These are phyloP conservation scores for Cryphonectria radicalis DNA, from an alignment of 2,329 filamentous ascomycete genomes.

Conservation along the genomic window DNA sequence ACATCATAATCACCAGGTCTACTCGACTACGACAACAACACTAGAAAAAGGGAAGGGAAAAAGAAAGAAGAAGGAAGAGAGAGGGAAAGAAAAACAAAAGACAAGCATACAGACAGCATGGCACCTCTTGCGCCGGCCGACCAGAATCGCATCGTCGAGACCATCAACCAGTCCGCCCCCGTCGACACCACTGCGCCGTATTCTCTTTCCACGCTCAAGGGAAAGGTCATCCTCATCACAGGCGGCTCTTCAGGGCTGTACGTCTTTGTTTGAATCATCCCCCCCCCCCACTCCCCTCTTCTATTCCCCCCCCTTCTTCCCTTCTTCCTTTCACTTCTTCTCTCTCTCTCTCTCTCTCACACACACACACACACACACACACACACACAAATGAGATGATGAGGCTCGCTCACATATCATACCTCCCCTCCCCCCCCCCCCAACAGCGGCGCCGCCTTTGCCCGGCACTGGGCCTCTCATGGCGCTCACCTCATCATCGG, in stretches of 20 bases:
- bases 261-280: background rate
- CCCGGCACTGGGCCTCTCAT: conserved; percentile 56
- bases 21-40: background rate
- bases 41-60: background rate
- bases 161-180: conserved; percentile 43
- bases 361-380: too few species aligned
- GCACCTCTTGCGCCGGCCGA: conserved; percentile 35
- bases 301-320: background rate
- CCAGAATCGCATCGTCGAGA: conserved; percentile 28
- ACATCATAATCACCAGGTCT: background rate
- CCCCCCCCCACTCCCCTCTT: background rate
- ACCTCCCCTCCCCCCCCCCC: background rate
- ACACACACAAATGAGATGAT: background rate
- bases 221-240: conserved; percentile 66
- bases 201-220: conserved; percentile 49
- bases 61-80: background rate
- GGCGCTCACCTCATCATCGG: conserved; percentile 67
- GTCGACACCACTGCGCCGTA: conserved; percentile 51
- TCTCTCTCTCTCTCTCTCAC: too few species aligned
- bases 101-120: conserved; percentile 29
- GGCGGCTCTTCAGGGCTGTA: conserved; percentile 64
- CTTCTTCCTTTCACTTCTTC: background rate
- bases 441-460: conserved; percentile 53
- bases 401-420: background rate
- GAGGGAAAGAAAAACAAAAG: background rate